Evolutionary conservation across 1,284 basidiomycete genomes (phyloP), one percentile per base, ranked within the genome.

Genomic region (Cryptococcus hybrid): DNA sequence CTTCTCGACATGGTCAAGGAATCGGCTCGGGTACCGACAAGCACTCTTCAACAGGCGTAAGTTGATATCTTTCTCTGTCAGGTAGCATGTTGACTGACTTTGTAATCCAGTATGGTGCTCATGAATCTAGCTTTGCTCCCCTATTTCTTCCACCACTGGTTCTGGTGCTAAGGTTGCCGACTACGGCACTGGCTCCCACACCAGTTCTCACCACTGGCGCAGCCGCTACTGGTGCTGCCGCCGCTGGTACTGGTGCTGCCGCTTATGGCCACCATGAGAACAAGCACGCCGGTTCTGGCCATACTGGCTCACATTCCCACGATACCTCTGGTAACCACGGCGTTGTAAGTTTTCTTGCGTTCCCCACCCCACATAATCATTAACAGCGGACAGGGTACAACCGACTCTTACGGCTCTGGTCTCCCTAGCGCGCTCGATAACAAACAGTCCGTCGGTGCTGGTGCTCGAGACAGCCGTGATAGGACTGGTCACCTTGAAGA

Each of bases 401-500:
- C 13, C 7, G 40, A 46, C 42, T 7, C 30, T 13, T 34, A 44
- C 12, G 44, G 15, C 34, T 51, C 49, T 8, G 47, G 47, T 48
- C 5, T 18, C 47, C 13, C 15, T 30, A 30, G 30, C 37, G 15
- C 37, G 12, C 39, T 39, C 30, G 50, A 39, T n/a, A 51, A 7
- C 36, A 48, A 18, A n/a, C 43, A 2, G 51, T 34, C 24, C 1
- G 40, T 5, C 11, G 40, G 40, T 15, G 40, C 12, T 15, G 15
- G 15, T 15, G 15, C 40, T 42, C 40, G 15, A 12, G 12, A 37
- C 7, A 54, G 30, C 30, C 30, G 50, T 45, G 64, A 69, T 59
- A 53, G 61, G 38, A 59, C 63, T 39, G 68, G 68, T 9, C 55
- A 56, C 48, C 59, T 62, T 7, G 56, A 50, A 30, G 62, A 72